Evolutionary conservation across 2,329 filamentous ascomycete species (phyloP), one percentile per base, ranked within the genome.

Genomic region (Curvularia spicifera): DNA sequence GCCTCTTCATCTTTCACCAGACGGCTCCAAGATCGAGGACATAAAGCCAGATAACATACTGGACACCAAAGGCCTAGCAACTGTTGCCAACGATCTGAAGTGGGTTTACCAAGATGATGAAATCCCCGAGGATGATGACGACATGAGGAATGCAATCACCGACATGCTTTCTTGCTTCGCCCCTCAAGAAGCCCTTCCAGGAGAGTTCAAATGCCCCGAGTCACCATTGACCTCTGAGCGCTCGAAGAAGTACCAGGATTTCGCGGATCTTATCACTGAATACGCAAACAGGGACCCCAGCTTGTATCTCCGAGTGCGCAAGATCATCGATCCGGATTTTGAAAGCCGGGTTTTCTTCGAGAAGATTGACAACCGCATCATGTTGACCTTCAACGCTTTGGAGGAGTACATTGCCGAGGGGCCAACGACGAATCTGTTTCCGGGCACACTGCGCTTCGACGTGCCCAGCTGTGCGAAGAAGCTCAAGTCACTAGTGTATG

Each of bases 101-200:
- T 78, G 75, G 73, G 59, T 69, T 8, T 60, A 71, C n/a, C 64
- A 70, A 35, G 71, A 76, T 9, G 69, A 68, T 1, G 59, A 67
- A 2, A 28, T 71, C 6, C 67, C 65, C 2, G 67, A 71, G 37
- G 61, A 70, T 7, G 65, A 69, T 31, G 69, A 72, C n/a, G 71
- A 75, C 8, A 68, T 75, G 49, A 67, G 66, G 29, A 66, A 72
- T 28, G 66, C 73, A 20, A 63, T 77, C 7, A 64, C 66, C 12
- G 68, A 69, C n/a, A 73, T 76, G 69, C 66, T 77, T 10, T 76
- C 75, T 1, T 73, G 74, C 22, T 77, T 76, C 39, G 75, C 76
- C 39, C 75, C 75, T 1, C 66, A 70, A 20, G 69, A 70, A 28
- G 72, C 68, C 4, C 63, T 77, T n/a, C 73, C 75, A 22, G 63